Evolutionary conservation across 2,329 filamentous ascomycete genomes (phyloP).

Genomic region (Colletotrichum sp.): DNA sequence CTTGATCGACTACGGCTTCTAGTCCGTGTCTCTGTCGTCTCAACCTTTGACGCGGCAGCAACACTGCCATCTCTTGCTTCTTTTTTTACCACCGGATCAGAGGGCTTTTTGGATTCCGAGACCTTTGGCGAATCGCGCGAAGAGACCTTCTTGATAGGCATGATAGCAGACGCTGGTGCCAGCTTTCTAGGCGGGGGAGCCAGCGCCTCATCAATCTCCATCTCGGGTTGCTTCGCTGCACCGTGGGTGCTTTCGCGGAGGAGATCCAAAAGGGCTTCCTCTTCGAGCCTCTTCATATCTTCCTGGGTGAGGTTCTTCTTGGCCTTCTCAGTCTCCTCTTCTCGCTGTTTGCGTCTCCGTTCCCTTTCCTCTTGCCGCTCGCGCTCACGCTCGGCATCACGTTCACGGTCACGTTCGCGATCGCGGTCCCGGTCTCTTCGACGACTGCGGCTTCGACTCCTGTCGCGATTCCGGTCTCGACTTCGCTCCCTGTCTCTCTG

Average conservation of each 20-base stretch:
- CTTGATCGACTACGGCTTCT: slow-evolving; percentile 32
- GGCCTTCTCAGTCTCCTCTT: slow-evolving; percentile 46
- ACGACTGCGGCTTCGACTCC: slow-evolving; percentile 21
- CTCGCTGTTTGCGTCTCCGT: slow-evolving; percentile 40
- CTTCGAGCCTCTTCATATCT: slow-evolving; percentile 62
- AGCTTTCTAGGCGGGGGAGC: slow-evolving; percentile 60
- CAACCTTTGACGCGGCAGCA: slow-evolving; percentile 1
- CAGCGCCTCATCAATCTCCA: slow-evolving; percentile 60
- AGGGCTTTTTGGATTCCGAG: slow-evolving; percentile 44
- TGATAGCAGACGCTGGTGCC: slow-evolving; percentile 62
- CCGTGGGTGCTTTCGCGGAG: slow-evolving; percentile 63
- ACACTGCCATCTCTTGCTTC: slow-evolving; percentile 35
- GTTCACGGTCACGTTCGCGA: slow-evolving; percentile 34
- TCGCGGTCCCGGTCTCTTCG: slow-evolving; percentile 29
- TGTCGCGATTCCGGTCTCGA: slow-evolving; percentile 36
- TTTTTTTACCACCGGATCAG: slow-evolving; percentile 32
- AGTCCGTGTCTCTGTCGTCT: slow-evolving; percentile 1
- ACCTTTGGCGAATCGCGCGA: slow-evolving; percentile 47
- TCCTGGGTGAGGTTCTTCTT: slow-evolving; percentile 64
- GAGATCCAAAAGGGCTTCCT: slow-evolving; percentile 63
- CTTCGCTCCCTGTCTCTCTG: slow-evolving; percentile 47
- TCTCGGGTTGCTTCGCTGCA: slow-evolving; percentile 53
- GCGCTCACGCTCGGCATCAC: slow-evolving; percentile 34
- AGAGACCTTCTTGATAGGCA: slow-evolving; percentile 52
- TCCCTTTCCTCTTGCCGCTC: slow-evolving; percentile 30